These are phyloP conservation scores for Fraxinus pennsylvanica DNA, from an alignment of 257 asterid species.

Conservation along the genomic window DNA sequence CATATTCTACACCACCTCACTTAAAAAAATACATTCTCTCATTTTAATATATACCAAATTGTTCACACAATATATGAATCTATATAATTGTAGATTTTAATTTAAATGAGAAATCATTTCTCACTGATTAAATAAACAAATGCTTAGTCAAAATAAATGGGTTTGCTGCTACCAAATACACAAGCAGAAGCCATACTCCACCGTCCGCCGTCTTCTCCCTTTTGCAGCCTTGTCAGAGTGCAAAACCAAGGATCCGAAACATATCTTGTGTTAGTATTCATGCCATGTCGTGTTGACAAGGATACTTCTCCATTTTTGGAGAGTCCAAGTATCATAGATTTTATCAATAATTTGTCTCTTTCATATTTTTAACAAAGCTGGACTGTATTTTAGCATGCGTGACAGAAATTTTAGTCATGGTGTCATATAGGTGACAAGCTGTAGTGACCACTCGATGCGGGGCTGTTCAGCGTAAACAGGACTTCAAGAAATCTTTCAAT, in stretches of 20 bases:
- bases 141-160: too few relatives aligned
- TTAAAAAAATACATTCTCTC: too few relatives aligned
- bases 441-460: neutral
- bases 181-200: too few relatives aligned
- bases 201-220: too few relatives aligned
- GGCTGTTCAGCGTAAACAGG: neutral
- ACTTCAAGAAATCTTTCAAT: neutral
- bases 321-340: neutral
- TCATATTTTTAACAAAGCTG: neutral
- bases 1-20: too few relatives aligned
- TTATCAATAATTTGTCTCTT: too few relatives aligned
- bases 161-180: too few relatives aligned
- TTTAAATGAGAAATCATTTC: too few relatives aligned
- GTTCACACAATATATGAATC: too few relatives aligned
- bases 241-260: neutral
- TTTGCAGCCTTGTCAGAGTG: neutral
- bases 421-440: neutral
- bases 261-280: neutral
- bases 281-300: neutral
- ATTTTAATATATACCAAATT: too few relatives aligned
- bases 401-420: neutral
- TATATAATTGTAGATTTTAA: too few relatives aligned
- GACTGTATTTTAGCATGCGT: neutral
- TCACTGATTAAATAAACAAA: too few relatives aligned
- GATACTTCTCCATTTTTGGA: neutral